Percentiles rank a stretch among this genome's conserved stretches.
Evolutionary conservation across 148 eudicot genomes (phyloP).

Genomic region (Amaranthus palmeri): DNA sequence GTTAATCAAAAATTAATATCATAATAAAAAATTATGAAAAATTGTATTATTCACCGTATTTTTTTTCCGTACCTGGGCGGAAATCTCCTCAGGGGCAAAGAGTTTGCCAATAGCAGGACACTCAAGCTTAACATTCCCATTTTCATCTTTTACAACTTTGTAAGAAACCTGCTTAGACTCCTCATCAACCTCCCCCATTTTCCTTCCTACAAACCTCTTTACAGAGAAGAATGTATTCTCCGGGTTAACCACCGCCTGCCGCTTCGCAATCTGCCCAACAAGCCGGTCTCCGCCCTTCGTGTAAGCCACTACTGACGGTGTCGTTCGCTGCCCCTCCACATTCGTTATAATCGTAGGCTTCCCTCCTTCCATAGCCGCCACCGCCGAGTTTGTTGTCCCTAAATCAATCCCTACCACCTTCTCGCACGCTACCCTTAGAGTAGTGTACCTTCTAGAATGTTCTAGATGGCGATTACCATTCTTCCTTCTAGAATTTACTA

Average conservation of each 20-base stretch:
- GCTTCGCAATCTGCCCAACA: constrained; percentile 60
- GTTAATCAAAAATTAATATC: no score
- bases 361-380: constrained; percentile 83
- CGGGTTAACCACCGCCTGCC: constrained; percentile 45
- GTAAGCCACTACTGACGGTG: constrained; percentile 72
- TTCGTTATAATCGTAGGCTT: constrained; percentile 63
- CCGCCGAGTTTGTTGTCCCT: constrained; percentile 71
- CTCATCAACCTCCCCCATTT: constrained; percentile 58
- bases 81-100: constrained; percentile 64
- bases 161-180: constrained; percentile 71
- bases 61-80: constrained; percentile 85
- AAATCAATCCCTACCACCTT: constrained; percentile 73
- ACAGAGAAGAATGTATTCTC: constrained; percentile 46
- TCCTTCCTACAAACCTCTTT: constrained; percentile 38
- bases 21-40: no score
- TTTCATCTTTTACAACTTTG: constrained; percentile 58
- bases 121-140: constrained; percentile 66
- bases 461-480: background rate
- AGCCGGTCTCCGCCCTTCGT: constrained; percentile 48
- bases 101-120: constrained; percentile 65
- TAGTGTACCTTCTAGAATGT: constrained; percentile 3
- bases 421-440: constrained; percentile 42
- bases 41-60: no score
- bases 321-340: constrained; percentile 61
- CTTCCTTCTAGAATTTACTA: background rate